Evolutionary conservation across 1,139 yeast genomes (phyloP), one percentile per base, ranked within the genome.

Genomic region (Geotrichum europaeum): DNA sequence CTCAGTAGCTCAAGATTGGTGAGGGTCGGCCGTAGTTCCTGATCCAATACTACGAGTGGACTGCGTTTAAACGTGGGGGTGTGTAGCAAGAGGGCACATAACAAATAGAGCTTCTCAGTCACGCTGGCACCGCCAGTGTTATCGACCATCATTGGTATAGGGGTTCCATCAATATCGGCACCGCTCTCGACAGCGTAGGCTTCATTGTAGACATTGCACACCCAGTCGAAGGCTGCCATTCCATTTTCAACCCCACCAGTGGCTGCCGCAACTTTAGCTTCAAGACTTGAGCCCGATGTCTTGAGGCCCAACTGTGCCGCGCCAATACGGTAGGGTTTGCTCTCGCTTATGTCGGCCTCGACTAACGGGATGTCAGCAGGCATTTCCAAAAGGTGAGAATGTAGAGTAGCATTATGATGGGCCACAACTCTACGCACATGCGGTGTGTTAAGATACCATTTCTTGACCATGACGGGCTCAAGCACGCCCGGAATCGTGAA

Each of bases 401-500:
- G n/a, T 24, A 22, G 45, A 40, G 28, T 15, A 3, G 20, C 20
- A n/a, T 10, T n/a, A 40, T 40, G 20, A 40, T 3, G 47, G 7
- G 47, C 47, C 6, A 28, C 12, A 4, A 13, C 51, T 4, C 24
- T 51, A 9, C 13, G 53, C 15, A 58, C 56, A 22, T 34, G 36
- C 12, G 36, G 32, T 4, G 50, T 40, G 34, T 53, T 53, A 22
- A 58, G 30, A 49, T 18, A 53, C 53, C 52, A 53, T 25, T 53
- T 53, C 15, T 47, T 34, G 9, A 58, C 60, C 4, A 49, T 9
- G 9, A 58, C 56, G 9, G 57, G 57, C 25, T 58, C 60, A 40
- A 58, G 53, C 13, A 47, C 47, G 13, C 60, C 57, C 18, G 57
- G 60, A n/a, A 58, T 55, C 4, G 45, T 53, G 43, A 49, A 20